These are phyloP conservation scores for Cutaneotrichosporon cutaneum DNA, from an alignment of 1,284 basidiomycete genomes.

Conservation along the genomic window DNA sequence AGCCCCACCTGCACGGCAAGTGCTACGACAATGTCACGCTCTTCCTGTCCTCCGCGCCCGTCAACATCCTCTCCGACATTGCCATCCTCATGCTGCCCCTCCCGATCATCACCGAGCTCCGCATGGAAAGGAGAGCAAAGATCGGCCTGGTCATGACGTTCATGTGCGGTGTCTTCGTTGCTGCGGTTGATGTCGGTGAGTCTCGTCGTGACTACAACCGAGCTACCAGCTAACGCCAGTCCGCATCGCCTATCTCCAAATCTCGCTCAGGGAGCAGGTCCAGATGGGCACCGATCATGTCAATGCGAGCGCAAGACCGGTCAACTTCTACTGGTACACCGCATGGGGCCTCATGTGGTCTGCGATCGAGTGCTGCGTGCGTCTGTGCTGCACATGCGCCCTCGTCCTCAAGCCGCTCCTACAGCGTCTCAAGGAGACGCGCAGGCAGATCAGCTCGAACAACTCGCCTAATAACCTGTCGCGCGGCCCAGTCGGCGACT, in stretches of 20 bases:
- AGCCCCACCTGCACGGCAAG: constrained; percentile 21
- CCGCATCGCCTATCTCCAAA: constrained; percentile 48
- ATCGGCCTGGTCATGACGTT: constrained; percentile 50
- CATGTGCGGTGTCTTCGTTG: constrained; percentile 49
- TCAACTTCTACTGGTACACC: constrained; percentile 45
- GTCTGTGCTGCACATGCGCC: constrained; percentile 47
- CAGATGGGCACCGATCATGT: constrained; percentile 15
- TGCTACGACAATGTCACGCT: constrained; percentile 49
- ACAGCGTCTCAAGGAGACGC: constrained; percentile 26
- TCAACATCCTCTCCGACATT: constrained; percentile 52
- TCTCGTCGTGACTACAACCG: neutral
- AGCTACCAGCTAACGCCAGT: constrained; percentile 19
- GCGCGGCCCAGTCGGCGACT: neutral
- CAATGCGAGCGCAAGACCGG: constrained; percentile 21
- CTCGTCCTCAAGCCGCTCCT: constrained; percentile 51
- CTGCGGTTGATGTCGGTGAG: constrained; percentile 46
- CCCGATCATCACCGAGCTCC: constrained; percentile 48
- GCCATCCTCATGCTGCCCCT: constrained; percentile 51
- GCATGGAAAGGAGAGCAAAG: constrained; percentile 50
- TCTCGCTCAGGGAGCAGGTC: constrained; percentile 36
- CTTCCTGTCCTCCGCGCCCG: constrained; percentile 48
- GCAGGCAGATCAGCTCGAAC: neutral
- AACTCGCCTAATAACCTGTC: neutral
- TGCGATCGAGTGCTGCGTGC: constrained; percentile 48
- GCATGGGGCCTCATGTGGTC: constrained; percentile 51